phyloP scores from a whole-genome alignment of 169 alveolate species.

The Eimeria acervulina region DNA sequence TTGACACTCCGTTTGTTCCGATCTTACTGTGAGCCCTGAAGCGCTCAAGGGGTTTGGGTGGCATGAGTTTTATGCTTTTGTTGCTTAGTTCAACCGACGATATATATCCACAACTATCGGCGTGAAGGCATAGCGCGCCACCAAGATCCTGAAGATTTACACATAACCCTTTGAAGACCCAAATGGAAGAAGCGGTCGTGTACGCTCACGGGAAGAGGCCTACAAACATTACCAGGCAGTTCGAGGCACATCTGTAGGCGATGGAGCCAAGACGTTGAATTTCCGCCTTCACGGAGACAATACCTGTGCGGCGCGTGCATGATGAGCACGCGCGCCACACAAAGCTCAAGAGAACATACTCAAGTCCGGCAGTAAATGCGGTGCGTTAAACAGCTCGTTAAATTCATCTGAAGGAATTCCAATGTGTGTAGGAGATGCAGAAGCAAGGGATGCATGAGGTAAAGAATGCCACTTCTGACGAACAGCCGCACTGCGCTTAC shows the following conservation, averaged over 20 bases:
- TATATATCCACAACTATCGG: constrained; percentile 64
- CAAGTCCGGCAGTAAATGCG: constrained; percentile 26
- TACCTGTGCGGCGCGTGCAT: constrained; percentile 29
- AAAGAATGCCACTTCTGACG: background rate
- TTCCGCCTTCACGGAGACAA: constrained; percentile 32
- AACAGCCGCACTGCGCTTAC: constrained; percentile 9
- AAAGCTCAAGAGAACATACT: background rate
- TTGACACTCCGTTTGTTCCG: background rate
- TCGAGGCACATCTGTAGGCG: constrained; percentile 43
- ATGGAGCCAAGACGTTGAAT: constrained; percentile 28
- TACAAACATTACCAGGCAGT: constrained; percentile 38
- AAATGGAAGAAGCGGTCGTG: background rate
- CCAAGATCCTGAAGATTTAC: constrained; percentile 44
- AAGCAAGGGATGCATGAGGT: background rate
- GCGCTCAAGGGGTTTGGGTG: background rate
- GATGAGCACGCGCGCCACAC: background rate
- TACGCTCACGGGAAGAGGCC: constrained; percentile 68
- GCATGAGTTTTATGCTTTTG: background rate
- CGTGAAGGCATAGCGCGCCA: constrained; percentile 82
- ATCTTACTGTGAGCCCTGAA: constrained; percentile 76
- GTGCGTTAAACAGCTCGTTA: constrained; percentile 50
- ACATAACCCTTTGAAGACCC: background rate
- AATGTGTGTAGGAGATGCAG: background rate
- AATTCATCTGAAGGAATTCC: constrained; percentile 49
- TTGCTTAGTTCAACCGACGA: constrained; percentile 35